phyloP scores from a whole-genome alignment of 176 grass and related monocot species.

The Rhynchospora pubera region DNA sequence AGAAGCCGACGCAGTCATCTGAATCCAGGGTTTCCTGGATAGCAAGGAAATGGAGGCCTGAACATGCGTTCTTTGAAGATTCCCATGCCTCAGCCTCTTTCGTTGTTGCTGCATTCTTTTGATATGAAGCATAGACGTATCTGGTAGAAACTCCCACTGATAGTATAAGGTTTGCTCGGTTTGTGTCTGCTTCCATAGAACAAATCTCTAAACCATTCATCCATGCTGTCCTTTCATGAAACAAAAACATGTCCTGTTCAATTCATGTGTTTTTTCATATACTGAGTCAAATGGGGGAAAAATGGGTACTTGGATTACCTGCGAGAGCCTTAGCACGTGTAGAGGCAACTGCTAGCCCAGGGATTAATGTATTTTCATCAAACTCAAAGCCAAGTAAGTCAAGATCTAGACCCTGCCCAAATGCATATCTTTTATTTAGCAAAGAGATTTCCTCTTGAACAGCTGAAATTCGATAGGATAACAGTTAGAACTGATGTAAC shows the following conservation, averaged over 20 bases:
- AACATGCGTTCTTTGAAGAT: slow-evolving; percentile 69
- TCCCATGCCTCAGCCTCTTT: slow-evolving; percentile 96
- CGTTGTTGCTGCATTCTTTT: slow-evolving; percentile 71
- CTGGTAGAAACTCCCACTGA: slow-evolving; percentile 71
- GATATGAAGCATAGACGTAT: slow-evolving; percentile 79
- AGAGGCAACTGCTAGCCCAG: slow-evolving; percentile 87
- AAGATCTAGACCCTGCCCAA: slow-evolving; percentile 73
- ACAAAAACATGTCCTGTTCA: not conserved
- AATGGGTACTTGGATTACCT: slow-evolving; percentile 30
- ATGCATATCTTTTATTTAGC: slow-evolving; percentile 61
- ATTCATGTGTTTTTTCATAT: not conserved
- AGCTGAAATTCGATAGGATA: slow-evolving; percentile 37
- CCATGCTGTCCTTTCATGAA: slow-evolving; percentile 55
- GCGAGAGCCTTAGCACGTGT: slow-evolving; percentile 79
- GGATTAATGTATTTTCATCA: slow-evolving; percentile 64
- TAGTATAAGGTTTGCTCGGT: slow-evolving; percentile 49
- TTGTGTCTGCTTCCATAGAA: slow-evolving; percentile 54
- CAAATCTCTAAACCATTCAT: slow-evolving; percentile 90
- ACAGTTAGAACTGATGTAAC: not conserved
- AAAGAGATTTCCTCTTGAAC: slow-evolving; percentile 59
- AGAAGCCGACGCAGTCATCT: slow-evolving; percentile 74
- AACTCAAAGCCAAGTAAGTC: slow-evolving; percentile 84
- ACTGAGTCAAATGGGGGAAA: not conserved
- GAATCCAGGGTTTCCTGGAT: slow-evolving; percentile 87
- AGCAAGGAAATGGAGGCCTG: slow-evolving; percentile 84